Conservation (phyloP, 2,329 filamentous ascomycete genomes). For the Lithohypha guttulata region DNA sequence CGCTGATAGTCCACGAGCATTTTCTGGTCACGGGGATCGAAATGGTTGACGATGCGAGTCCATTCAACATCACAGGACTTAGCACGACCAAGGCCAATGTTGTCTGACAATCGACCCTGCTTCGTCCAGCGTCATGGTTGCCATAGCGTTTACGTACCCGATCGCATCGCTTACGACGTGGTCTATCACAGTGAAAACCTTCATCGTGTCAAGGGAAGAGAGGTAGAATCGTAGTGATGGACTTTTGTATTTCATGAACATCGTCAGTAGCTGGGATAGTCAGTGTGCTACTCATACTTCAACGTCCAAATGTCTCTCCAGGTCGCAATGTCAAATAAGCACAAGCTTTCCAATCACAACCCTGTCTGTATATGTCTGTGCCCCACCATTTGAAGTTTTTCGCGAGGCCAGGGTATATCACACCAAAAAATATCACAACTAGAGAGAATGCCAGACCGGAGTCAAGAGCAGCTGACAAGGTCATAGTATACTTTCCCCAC, state of each 20-base stretch:
- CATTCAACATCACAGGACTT: too few relatives aligned
- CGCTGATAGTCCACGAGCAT: too few relatives aligned
- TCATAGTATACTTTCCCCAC: constrained; percentile 93
- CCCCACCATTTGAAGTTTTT: constrained; percentile 76
- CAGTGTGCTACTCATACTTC: too few relatives aligned
- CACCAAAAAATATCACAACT: constrained; percentile 73
- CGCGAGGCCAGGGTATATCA: constrained; percentile 71
- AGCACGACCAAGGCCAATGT: too few relatives aligned
- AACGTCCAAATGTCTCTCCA: constrained; percentile 46
- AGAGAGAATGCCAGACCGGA: constrained; percentile 73
- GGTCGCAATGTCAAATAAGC: constrained; percentile 54
- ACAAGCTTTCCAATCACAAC: constrained; percentile 77
- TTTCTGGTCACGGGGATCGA: too few relatives aligned
- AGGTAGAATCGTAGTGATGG: not conserved
- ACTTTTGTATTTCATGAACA: not conserved
- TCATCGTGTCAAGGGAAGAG: too few relatives aligned
- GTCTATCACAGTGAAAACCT: too few relatives aligned
- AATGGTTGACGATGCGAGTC: too few relatives aligned
- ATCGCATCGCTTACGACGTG: too few relatives aligned
- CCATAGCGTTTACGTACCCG: too few relatives aligned
- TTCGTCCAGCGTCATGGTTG: too few relatives aligned
- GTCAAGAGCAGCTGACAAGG: constrained; percentile 70
- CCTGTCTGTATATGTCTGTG: constrained; percentile 71
- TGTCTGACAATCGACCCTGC: too few relatives aligned
- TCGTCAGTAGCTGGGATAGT: not conserved